phyloP scores from a whole-genome alignment of 768 basidiomycete genomes.

The Kockovaella imperatae region DNA sequence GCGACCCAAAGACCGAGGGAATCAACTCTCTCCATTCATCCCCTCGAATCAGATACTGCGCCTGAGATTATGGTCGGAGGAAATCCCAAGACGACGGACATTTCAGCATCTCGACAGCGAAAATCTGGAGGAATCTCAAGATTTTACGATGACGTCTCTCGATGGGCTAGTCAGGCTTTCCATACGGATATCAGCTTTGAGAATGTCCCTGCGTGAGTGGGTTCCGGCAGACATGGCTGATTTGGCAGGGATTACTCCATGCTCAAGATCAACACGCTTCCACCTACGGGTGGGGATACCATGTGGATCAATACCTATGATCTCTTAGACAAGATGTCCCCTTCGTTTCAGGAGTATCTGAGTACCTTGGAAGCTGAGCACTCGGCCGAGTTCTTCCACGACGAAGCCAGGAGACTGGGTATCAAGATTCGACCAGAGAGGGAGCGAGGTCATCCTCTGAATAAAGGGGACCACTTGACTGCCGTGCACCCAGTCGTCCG shows the following conservation, averaged over 20 bases:
- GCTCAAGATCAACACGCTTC: slow-evolving; percentile 44
- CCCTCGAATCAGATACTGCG: slow-evolving; percentile 37
- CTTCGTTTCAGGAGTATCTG: slow-evolving; percentile 34
- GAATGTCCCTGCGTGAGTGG: slow-evolving; percentile 37
- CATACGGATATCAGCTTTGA: slow-evolving; percentile 44
- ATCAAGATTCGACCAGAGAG: slow-evolving; percentile 27
- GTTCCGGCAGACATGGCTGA: slow-evolving; percentile 11
- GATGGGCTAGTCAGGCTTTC: slow-evolving; percentile 29
- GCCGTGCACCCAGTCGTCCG: slow-evolving; percentile 43
- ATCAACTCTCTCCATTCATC: slow-evolving; percentile 15
- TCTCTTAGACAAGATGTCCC: slow-evolving; percentile 39
- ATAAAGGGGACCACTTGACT: slow-evolving; percentile 40
- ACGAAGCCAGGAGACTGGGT: slow-evolving; percentile 33
- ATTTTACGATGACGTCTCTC: slow-evolving; percentile 29
- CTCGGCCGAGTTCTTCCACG: slow-evolving; percentile 44
- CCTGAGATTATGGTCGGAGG: slow-evolving; percentile 35
- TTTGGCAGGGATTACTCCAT: slow-evolving; percentile 28
- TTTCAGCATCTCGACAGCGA: slow-evolving; percentile 30
- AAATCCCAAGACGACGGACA: slow-evolving; percentile 24
- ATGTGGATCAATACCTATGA: slow-evolving; percentile 40
- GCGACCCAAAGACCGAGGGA: slow-evolving; percentile 37
- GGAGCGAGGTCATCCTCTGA: slow-evolving; percentile 41
- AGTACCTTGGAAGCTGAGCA: slow-evolving; percentile 41
- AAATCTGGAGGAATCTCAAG: slow-evolving; percentile 15
- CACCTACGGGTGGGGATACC: slow-evolving; percentile 40